Evolutionary conservation across 2,329 filamentous ascomycete genomes (phyloP), one percentile per base, ranked within the genome.

Genomic region (Celoporthe dispersa): DNA sequence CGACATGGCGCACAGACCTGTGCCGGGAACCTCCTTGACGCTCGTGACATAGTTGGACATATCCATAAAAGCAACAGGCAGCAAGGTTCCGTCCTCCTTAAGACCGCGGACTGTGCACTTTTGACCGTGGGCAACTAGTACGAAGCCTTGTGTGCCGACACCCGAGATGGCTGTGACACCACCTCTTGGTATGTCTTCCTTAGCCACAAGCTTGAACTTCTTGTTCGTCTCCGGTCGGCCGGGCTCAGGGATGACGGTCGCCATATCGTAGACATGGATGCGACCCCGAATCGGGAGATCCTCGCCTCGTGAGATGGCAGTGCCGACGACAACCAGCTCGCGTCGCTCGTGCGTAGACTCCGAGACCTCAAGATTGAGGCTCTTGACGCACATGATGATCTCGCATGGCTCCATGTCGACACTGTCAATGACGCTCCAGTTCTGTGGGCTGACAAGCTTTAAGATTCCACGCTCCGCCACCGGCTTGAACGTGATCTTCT

Each of bases 71-170:
- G 96, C 96, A 3, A 99, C 95, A 0, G 96, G 96, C 0, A 98
- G 85, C 66, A 98, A 86, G 1, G 92, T 94, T 0, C 94, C 94
- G 78, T 99, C 96, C 79, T 99, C 96, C 79, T 98, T 98, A 3
- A 99, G 86, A 55, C 96, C 96, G 70, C 96, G 88, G 1, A 99
- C 94, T 92, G 99, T 97, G 79, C 94, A 95, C 81, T 99, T 99
- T 77, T 98, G 94, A 0, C 96, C 96, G 78, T 99, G 96, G 0
- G 94, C 94, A 55, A 92, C 92, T 72, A 96, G 90, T 85, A 97
- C 90, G 74, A 95, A 94, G 1, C 92, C 96, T 80, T 96, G 94
- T 0, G 91, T 94, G 57, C 93, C 95, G 68, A 97, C 91, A 73
- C 92, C 91, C 0, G 92, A 94, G 14, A 99, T 80, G 0, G 93